Evolutionary conservation across 2,329 filamentous ascomycete species (phyloP), one percentile per base, ranked within the genome.

Genomic region (Hypoxylon sp.): DNA sequence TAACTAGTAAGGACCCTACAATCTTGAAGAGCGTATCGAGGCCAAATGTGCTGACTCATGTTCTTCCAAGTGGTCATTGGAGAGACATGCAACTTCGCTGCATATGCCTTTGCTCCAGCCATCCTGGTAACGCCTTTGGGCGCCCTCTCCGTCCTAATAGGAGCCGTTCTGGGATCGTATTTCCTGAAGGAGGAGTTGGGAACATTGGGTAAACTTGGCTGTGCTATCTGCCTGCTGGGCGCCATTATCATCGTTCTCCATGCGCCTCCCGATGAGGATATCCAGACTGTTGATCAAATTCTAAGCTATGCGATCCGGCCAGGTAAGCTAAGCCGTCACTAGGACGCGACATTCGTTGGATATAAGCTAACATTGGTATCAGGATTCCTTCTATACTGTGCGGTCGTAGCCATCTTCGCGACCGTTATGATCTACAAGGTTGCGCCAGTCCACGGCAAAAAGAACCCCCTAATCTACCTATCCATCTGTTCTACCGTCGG

Each of bases 401-500:
- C 91, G 27, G 84, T 90, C 22, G 95, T 98, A 61, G 89, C 91
- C 46, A 85, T 92, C 56, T 98, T 98, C 79, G 94, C 95, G 33
- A 86, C 90, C 64, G 86, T 97, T 74, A 98, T 98, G 95, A 98
- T 99, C 74, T 99, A 99, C 86, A 92, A 91, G 80, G 87, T 99
- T 72, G 93, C 94, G 6, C 96, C 96, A 0, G 84, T 90, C 61
- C 91, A 99, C 77, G 96, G 96, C 78, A 97, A 94, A 86, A 95
- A 92, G 82, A 99, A 98, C 79, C 95, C 96, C 8, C 88, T 99
- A 75, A 92, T 99, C 75, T 99, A 95, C 82, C 90, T 99, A 74
- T 98, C 95, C 74, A 98, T 99, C 75, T 99, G 96, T 86, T 98
- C 95, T 57, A 97, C 95, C 2, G 95, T 98, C 71, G 96, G 96